These are phyloP conservation scores for Ascosphaera acerosa DNA, from an alignment of 2,329 filamentous ascomycete genomes.

Conservation along the genomic window DNA sequence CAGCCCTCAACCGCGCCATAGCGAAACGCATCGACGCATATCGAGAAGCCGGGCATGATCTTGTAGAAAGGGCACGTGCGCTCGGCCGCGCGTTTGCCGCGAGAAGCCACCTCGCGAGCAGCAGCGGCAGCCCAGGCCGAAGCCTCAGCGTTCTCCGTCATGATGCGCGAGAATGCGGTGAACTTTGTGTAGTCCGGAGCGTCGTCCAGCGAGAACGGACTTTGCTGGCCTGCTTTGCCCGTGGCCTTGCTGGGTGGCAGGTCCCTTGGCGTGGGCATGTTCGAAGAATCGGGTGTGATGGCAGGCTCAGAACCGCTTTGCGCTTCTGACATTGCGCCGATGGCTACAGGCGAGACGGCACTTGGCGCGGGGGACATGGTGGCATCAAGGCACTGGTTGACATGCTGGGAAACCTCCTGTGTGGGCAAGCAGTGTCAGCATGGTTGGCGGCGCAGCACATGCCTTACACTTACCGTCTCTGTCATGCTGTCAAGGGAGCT, in stretches of 20 bases:
- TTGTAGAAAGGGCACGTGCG: conserved; percentile 97
- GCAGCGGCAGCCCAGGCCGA: conserved; percentile 73
- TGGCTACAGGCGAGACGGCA: conserved; percentile 5
- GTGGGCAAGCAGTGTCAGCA: conserved; percentile 9
- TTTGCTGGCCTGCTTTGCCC: conserved; percentile 49
- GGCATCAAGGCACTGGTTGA: conserved; percentile 80
- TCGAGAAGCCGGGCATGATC: conserved; percentile 76
- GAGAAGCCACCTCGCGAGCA: conserved; percentile 47
- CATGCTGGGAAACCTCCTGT: conserved; percentile 55
- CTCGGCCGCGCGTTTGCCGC: conserved; percentile 66
- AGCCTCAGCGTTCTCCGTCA: conserved; percentile 79
- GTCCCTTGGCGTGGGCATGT: conserved; percentile 3
- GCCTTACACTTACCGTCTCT: conserved; percentile 13
- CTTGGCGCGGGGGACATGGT: conserved; percentile 25
- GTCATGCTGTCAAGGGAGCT: conserved; percentile 33
- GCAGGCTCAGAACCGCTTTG: conserved; percentile 2
- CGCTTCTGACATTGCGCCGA: conserved; percentile 8
- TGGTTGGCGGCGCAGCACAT: conserved; percentile 1
- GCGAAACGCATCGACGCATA: conserved; percentile 86
- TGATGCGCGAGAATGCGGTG: conserved; percentile 77
- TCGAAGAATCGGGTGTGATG: conserved; percentile 5
- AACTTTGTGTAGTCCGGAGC: conserved; percentile 11
- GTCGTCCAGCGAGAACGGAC: conserved; percentile 37
- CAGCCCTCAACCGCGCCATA: conserved; percentile 86
- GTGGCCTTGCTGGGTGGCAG: conserved; percentile 39